These are phyloP conservation scores for Roridomyces roridus DNA, from an alignment of 768 basidiomycete species.

Conservation along the genomic window DNA sequence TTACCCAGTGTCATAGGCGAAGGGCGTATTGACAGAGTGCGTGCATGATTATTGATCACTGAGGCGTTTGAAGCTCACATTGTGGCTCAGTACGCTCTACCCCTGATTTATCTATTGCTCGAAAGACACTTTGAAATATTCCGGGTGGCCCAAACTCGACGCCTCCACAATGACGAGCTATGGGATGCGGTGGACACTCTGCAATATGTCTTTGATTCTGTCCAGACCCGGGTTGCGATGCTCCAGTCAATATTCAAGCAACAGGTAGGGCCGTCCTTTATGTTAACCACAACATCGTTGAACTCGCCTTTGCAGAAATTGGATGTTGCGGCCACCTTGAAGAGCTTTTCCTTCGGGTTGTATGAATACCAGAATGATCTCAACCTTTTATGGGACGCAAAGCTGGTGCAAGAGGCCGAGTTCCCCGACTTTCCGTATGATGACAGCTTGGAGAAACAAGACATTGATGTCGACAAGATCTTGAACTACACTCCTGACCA, in stretches of 20 bases:
- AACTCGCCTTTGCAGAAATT: conserved; percentile 1
- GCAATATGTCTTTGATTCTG: background rate
- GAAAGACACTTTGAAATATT: conserved; percentile 18
- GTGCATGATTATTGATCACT: background rate
- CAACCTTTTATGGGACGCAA: conserved; percentile 3
- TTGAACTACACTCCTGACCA: conserved; percentile 17
- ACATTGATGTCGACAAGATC: conserved; percentile 14
- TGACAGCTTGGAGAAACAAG: conserved; percentile 14
- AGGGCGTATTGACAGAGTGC: conserved; percentile 21
- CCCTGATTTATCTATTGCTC: conserved; percentile 10
- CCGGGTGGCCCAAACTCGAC: background rate
- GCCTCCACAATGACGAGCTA: conserved; percentile 6
- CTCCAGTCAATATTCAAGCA: conserved; percentile 7
- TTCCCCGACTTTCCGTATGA: conserved; percentile 14
- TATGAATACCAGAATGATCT: conserved; percentile 17
- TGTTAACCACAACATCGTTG: too few species aligned
- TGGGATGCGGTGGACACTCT: conserved; percentile 3
- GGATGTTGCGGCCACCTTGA: conserved; percentile 24
- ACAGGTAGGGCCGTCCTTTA: background rate
- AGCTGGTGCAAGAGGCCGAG: conserved; percentile 13
- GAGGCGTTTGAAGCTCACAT: background rate
- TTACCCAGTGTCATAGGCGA: background rate
- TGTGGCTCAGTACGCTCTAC: conserved; percentile 3
- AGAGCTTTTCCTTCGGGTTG: conserved; percentile 30
- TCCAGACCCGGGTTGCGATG: background rate